Evolutionary conservation across 805 yeast genomes (phyloP).

Genomic region (Candida khao-thaluensis): DNA sequence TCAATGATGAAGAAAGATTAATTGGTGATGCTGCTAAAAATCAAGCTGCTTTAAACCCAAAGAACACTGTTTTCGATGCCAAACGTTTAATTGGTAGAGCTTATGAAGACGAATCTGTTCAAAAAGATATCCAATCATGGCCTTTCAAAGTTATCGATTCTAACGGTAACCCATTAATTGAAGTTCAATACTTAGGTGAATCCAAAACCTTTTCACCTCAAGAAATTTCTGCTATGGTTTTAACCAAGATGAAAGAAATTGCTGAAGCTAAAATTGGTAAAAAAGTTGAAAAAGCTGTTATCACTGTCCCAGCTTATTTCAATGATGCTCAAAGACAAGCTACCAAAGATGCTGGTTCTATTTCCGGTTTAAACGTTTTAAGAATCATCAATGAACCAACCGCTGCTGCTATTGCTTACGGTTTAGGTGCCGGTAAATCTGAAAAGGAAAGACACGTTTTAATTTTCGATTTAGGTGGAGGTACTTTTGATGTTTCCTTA

Average conservation of each 20-base stretch:
- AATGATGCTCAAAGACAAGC: conserved; percentile 53
- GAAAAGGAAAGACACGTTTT: conserved; percentile 66
- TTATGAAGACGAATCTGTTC: conserved; percentile 58
- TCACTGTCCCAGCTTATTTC: conserved; percentile 51
- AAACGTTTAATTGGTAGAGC: conserved; percentile 61
- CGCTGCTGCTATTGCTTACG: conserved; percentile 97
- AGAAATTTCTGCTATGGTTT: conserved; percentile 50
- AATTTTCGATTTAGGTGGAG: conserved; percentile 96
- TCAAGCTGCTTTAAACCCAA: conserved; percentile 52
- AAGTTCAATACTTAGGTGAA: conserved; percentile 49
- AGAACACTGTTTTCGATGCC: conserved; percentile 50
- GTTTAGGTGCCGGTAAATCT: conserved; percentile 73
- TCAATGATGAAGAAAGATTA: conserved; percentile 49
- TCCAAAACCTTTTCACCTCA: conserved; percentile 48
- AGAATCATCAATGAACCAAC: conserved; percentile 59
- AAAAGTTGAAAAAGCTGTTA: conserved; percentile 57
- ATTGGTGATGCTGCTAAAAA: conserved; percentile 53
- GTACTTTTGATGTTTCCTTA: conserved; percentile 95
- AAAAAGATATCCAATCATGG: conserved; percentile 52
- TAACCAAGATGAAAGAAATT: conserved; percentile 57
- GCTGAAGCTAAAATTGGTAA: conserved; percentile 90
- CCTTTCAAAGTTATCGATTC: conserved; percentile 47
- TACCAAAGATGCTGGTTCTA: conserved; percentile 53
- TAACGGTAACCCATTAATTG: conserved; percentile 47
- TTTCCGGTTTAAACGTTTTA: conserved; percentile 50